These are phyloP conservation scores for Boletus semigastroideus DNA, from an alignment of 1,284 basidiomycete species.

Conservation along the genomic window DNA sequence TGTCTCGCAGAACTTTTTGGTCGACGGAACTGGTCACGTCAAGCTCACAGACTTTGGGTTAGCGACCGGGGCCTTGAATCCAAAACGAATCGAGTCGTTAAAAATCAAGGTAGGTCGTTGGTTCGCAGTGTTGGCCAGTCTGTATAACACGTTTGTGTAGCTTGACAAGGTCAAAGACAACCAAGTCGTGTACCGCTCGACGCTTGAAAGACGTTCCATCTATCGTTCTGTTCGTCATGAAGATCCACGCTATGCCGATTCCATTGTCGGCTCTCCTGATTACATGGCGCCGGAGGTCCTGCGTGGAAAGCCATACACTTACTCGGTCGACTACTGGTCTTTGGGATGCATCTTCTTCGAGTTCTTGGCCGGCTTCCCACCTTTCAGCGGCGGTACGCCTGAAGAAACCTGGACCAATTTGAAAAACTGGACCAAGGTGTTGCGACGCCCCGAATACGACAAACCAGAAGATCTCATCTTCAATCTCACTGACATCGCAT, in stretches of 20 bases:
- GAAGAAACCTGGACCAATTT: conserved; percentile 99
- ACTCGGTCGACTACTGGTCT: conserved; percentile 98
- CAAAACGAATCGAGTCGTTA: conserved; percentile 91
- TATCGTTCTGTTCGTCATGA: conserved; percentile 92
- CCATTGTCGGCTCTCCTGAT: conserved; percentile 97
- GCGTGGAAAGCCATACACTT: conserved; percentile 92
- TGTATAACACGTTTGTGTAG: conserved; percentile 39
- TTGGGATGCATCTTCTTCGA: conserved; percentile 98
- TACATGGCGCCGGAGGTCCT: conserved; percentile 96
- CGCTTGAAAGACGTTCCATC: conserved; percentile 92
- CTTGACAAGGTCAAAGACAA: conserved; percentile 97
- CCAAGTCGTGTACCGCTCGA: conserved; percentile 87
- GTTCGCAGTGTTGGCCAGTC: neutral
- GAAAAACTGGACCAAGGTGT: conserved; percentile 95
- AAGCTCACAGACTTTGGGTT: conserved; percentile 99
- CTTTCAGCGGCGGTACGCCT: conserved; percentile 92
- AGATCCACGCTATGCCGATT: conserved; percentile 94
- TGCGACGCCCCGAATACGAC: conserved; percentile 93
- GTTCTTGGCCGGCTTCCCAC: conserved; percentile 96
- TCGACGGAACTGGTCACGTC: conserved; percentile 94
- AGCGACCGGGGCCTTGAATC: conserved; percentile 95
- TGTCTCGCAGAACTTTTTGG: conserved; percentile 86
- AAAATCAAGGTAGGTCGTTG: conserved; percentile 73
- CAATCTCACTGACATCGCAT: conserved; percentile 92
- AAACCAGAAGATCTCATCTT: conserved; percentile 96